Conservation (phyloP, 306 rosid genomes). For the Pterocarpus macrocarpus region DNA sequence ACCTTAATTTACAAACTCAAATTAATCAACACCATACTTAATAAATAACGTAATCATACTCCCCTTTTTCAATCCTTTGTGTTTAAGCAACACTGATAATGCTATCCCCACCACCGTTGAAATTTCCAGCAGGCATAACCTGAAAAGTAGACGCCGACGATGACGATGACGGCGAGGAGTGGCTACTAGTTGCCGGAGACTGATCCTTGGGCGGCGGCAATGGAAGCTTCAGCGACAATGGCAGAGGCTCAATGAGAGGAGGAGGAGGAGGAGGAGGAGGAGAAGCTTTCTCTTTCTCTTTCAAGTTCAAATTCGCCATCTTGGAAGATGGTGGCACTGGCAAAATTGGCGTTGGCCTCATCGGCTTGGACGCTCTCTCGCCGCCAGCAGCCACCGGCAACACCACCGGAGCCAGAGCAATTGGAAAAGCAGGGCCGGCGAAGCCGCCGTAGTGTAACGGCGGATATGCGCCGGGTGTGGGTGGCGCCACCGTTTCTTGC, state of each 20-base stretch:
- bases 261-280: not conserved
- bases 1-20: constrained; percentile 47
- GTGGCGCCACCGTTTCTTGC: constrained; percentile 48
- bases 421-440: constrained; percentile 51
- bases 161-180: constrained; percentile 36
- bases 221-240: constrained; percentile 63
- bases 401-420: constrained; percentile 46
- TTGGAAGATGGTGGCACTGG: constrained; percentile 76
- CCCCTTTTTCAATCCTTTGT: not conserved
- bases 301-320: constrained; percentile 71
- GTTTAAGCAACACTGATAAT: constrained; percentile 85
- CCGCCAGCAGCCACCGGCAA: constrained; percentile 45
- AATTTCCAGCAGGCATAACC: constrained; percentile 60
- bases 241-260: constrained; percentile 45
- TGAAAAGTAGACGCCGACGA: constrained; percentile 61
- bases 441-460: constrained; percentile 53
- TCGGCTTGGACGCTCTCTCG: constrained; percentile 52
- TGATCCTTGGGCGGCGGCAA: constrained; percentile 50
- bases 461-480: constrained; percentile 43
- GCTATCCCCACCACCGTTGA: constrained; percentile 65
- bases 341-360: constrained; percentile 75
- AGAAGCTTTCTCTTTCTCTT: constrained; percentile 46
- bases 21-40: constrained; percentile 22
- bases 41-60: not conserved
- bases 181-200: constrained; percentile 48